A percentile compares a stretch with the other conserved stretches of the same genome.
Conservation (phyloP, 768 basidiomycete species). For the Coprinellus micaceus region DNA sequence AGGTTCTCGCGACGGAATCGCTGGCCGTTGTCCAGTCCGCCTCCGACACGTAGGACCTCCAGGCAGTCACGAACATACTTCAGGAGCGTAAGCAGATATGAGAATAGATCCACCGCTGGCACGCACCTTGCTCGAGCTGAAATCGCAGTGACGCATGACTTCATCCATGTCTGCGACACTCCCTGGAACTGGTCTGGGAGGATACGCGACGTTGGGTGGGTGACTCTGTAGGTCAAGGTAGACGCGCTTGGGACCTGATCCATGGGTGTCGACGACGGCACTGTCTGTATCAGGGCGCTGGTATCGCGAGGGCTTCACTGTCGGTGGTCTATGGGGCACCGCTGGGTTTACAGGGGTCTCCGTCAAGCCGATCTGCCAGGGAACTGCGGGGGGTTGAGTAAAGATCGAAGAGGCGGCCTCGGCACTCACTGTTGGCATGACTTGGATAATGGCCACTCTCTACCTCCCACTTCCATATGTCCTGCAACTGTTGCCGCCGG, state of each 20-base stretch:
- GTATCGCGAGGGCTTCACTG: constrained; percentile 47
- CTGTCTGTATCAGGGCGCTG: constrained; percentile 41
- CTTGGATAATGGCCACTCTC: constrained; percentile 88
- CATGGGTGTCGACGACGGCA: constrained; percentile 49
- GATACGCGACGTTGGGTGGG: constrained; percentile 66
- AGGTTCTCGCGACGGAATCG: constrained; percentile 69
- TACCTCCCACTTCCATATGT: constrained; percentile 94
- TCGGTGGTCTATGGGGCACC: constrained; percentile 47
- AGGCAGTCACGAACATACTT: constrained; percentile 95
- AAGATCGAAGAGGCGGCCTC: constrained; percentile 1
- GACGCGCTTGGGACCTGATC: constrained; percentile 68
- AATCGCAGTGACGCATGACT: constrained; percentile 84
- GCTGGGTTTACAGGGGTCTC: constrained; percentile 63
- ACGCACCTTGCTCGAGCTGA: constrained; percentile 62
- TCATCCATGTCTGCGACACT: constrained; percentile 88
- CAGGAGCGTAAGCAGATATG: not conserved
- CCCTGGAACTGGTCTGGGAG: constrained; percentile 77
- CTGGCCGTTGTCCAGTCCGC: constrained; percentile 74
- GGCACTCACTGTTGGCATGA: constrained; percentile 54
- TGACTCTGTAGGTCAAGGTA: constrained; percentile 67
- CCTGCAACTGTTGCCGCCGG: constrained; percentile 64
- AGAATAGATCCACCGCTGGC: constrained; percentile 10
- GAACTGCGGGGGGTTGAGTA: constrained; percentile 46
- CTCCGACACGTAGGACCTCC: constrained; percentile 83
- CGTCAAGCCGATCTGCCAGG: constrained; percentile 55